Evolutionary conservation across 352 stramenopile genomes (phyloP).

Genomic region (Pythium biforme): DNA sequence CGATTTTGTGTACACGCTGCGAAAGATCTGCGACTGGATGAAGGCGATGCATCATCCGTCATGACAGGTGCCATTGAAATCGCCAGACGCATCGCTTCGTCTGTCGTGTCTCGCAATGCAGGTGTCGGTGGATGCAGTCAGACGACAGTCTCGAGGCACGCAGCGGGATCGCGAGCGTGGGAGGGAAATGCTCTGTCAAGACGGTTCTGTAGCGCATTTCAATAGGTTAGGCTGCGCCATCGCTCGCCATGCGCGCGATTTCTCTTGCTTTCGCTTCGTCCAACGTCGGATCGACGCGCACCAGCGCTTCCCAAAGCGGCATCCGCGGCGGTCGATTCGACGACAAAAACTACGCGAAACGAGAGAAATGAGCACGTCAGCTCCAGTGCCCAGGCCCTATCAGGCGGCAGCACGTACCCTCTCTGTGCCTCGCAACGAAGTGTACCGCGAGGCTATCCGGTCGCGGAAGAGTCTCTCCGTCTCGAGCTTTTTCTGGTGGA

Average conservation of each 20-base stretch:
- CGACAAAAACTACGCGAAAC: constrained; percentile 42
- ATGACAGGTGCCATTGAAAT: too few relatives aligned
- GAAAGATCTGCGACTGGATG: too few relatives aligned
- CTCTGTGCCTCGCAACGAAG: constrained; percentile 51
- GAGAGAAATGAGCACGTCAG: not conserved
- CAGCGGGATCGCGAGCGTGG: too few relatives aligned
- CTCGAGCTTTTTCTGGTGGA: constrained; percentile 63
- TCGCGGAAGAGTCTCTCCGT: constrained; percentile 62
- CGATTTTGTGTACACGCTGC: too few relatives aligned
- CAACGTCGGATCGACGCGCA: constrained; percentile 63
- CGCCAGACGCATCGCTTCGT: too few relatives aligned
- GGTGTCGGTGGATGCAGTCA: too few relatives aligned
- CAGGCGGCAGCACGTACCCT: constrained; percentile 31
- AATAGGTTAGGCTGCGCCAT: not conserved
- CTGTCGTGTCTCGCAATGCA: too few relatives aligned
- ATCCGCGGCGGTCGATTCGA: constrained; percentile 46
- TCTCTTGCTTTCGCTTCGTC: constrained; percentile 50
- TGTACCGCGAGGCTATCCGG: constrained; percentile 57
- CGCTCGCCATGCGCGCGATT: constrained; percentile 18
- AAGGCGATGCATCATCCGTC: too few relatives aligned
- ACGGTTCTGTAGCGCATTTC: too few relatives aligned
- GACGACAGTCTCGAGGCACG: too few relatives aligned
- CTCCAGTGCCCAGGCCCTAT: not conserved
- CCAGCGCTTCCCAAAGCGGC: constrained; percentile 66
- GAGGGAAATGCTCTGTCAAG: too few relatives aligned